Conservation (phyloP, 441 rosid species). For the Erysimum cheiri region DNA sequence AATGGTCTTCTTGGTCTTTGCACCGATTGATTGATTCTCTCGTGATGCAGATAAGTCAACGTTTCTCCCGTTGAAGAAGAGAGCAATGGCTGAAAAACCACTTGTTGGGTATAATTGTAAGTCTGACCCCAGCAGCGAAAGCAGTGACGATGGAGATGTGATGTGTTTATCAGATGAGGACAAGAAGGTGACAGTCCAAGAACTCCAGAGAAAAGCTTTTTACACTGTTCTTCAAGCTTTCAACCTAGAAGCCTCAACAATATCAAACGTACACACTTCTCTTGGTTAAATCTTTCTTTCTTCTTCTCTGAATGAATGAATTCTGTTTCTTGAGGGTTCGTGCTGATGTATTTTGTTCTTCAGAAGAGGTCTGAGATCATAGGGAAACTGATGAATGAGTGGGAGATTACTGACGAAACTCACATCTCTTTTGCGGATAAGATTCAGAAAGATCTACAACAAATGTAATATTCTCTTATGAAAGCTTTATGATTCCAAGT, state of each 20-base stretch:
- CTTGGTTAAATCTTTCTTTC: neutral
- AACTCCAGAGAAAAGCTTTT: neutral
- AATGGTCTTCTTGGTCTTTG: neutral
- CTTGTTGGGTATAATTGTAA: neutral
- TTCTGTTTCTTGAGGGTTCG: neutral
- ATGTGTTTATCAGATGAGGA: neutral
- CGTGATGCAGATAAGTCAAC: neutral
- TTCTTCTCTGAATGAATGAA: neutral
- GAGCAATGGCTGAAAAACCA: conserved; percentile 22
- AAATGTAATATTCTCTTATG: neutral
- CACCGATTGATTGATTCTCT: conserved; percentile 22
- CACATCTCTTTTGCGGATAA: neutral
- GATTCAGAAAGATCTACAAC: neutral
- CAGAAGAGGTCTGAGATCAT: conserved; percentile 22
- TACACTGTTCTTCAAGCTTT: conserved; percentile 29
- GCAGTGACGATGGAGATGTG: neutral
- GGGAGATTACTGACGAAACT: conserved; percentile 2
- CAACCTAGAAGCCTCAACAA: neutral
- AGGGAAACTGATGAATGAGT: conserved; percentile 19
- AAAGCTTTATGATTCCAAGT: conserved; percentile 2
- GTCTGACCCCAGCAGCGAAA: neutral
- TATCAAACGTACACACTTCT: conserved; percentile 17
- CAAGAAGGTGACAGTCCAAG: neutral
- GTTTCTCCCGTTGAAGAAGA: conserved; percentile 4
- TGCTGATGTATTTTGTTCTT: neutral